phyloP scores from a whole-genome alignment of 495 filamentous ascomycete species.

The Xylaria scruposa region DNA sequence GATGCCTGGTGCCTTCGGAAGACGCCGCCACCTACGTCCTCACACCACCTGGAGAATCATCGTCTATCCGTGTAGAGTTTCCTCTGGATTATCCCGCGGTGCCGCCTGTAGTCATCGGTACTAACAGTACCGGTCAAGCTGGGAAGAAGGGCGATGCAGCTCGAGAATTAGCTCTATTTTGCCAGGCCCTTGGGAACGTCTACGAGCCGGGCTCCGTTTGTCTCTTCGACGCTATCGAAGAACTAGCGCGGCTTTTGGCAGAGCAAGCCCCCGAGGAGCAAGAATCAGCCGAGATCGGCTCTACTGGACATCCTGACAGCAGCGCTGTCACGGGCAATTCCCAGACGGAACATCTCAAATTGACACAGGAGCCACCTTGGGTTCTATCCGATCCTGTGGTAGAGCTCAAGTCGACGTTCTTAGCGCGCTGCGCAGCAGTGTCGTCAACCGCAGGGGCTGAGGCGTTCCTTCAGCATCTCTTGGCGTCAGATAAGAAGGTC shows the following conservation, averaged over 20 bases:
- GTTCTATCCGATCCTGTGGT: constrained; percentile 69
- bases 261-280: constrained; percentile 23
- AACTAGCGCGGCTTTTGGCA: constrained; percentile 50
- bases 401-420: constrained; percentile 88
- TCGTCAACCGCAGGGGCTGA: constrained; percentile 71
- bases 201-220: constrained; percentile 81
- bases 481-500: constrained; percentile 80
- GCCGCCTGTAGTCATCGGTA: constrained; percentile 74
- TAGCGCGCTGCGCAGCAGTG: constrained; percentile 76
- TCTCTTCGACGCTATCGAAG: constrained; percentile 85
- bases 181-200: constrained; percentile 66
- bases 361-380: constrained; percentile 65
- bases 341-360: constrained; percentile 13
- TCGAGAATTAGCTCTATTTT: constrained; percentile 68
- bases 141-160: constrained; percentile 72
- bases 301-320: background rate
- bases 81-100: constrained; percentile 72
- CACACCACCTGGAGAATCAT: constrained; percentile 53
- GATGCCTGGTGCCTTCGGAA: constrained; percentile 59
- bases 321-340: background rate
- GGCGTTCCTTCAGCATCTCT: constrained; percentile 70
- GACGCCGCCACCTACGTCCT: constrained; percentile 55
- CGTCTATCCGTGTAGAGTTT: constrained; percentile 70
- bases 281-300: background rate
- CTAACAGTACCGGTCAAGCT: constrained; percentile 61